A percentile compares a stretch with the other conserved stretches of the same genome.
phyloP scores from a whole-genome alignment of 768 basidiomycete species.

The Candolleomyces efflorescens region DNA sequence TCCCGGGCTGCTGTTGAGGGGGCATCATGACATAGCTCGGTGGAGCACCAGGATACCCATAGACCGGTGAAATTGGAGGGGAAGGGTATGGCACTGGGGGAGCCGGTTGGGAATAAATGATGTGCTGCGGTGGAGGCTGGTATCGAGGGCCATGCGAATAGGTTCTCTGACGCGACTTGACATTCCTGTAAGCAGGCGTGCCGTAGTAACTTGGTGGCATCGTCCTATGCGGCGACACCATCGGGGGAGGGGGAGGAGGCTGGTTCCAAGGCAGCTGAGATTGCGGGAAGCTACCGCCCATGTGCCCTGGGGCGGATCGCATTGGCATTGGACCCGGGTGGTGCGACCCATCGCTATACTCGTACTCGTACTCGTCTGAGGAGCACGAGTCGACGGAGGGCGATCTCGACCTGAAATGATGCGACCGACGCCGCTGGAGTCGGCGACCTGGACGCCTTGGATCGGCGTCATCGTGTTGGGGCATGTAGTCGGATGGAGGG shows the following conservation, averaged over 20 bases:
- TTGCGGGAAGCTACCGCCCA: conserved; percentile 12
- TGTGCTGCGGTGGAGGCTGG: conserved; percentile 8
- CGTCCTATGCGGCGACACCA: conserved; percentile 9
- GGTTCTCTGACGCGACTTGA: conserved; percentile 2
- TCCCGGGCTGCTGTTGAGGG: conserved; percentile 11
- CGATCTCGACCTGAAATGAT: conserved; percentile 11
- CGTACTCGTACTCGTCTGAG: too few species aligned
- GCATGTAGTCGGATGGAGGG: conserved; percentile 4
- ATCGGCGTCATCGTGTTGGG: conserved; percentile 6
- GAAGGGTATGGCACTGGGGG: conserved; percentile 16
- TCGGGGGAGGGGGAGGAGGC: conserved; percentile 16
- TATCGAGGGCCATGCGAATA: conserved; percentile 15
- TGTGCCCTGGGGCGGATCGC: conserved; percentile 17
- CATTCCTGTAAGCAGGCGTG: neutral
- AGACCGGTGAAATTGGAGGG: conserved; percentile 19
- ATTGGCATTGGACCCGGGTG: conserved; percentile 23
- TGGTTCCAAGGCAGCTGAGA: conserved; percentile 13
- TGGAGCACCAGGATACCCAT: conserved; percentile 17
- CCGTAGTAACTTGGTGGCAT: conserved; percentile 14
- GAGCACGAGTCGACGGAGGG: conserved; percentile 18
- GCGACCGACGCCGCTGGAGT: conserved; percentile 2
- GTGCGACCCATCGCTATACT: conserved; percentile 13
- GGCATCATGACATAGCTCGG: conserved; percentile 22
- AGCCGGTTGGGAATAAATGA: neutral
- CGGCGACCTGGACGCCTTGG: conserved; percentile 8